Conservation (phyloP, 2,329 filamentous ascomycete species). For the Trichoderma sp. region DNA sequence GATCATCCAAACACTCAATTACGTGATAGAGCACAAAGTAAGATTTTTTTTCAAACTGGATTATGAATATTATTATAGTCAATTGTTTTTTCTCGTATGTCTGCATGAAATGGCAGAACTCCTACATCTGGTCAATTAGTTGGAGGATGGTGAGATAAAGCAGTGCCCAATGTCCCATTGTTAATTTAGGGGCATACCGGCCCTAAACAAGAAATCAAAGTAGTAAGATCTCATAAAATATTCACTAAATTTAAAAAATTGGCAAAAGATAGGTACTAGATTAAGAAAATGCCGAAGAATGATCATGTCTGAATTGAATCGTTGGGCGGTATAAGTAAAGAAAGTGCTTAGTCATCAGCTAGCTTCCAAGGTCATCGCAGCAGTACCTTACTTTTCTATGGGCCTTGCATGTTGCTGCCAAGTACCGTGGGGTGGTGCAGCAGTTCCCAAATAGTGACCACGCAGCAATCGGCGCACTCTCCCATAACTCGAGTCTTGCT, state of each 20-base stretch:
- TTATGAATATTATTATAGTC: background rate
- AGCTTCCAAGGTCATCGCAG: background rate
- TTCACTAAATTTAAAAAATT: background rate
- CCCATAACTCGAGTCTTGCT: background rate
- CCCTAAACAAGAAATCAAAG: background rate
- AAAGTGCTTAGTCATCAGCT: background rate
- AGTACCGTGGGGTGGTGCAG: background rate
- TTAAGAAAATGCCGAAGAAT: background rate
- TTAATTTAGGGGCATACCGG: background rate
- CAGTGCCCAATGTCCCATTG: background rate
- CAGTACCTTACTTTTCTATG: background rate
- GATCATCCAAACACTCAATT: background rate
- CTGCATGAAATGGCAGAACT: background rate
- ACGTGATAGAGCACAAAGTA: background rate
- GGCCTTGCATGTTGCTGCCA: background rate
- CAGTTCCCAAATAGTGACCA: conserved; percentile 22
- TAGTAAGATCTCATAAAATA: background rate
- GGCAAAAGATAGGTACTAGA: background rate
- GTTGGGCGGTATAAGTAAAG: background rate
- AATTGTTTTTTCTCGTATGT: background rate
- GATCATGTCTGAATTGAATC: background rate
- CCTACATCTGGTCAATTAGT: background rate
- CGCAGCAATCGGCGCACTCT: conserved; percentile 21
- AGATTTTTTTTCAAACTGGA: background rate
- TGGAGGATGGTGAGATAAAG: background rate